A percentile compares a stretch with the other conserved stretches of the same genome.
These are phyloP conservation scores for Chaetoceros muelleri DNA, from an alignment of 108 stramenopile genomes.

Conservation along the genomic window DNA sequence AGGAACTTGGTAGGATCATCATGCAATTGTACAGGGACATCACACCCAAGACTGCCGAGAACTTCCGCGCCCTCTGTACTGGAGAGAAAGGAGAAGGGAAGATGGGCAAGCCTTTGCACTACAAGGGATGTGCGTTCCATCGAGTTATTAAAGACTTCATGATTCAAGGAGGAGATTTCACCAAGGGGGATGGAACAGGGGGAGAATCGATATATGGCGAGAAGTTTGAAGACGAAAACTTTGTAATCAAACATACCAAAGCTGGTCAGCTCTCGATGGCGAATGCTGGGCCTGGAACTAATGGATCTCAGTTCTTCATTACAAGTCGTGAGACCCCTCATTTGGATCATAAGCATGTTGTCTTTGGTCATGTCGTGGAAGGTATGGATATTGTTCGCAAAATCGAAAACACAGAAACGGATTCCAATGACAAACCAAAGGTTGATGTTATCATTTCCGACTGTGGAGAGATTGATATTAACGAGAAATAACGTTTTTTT, in stretches of 20 bases:
- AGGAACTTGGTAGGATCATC: conserved; percentile 63
- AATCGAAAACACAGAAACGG: conserved; percentile 65
- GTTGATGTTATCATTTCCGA: conserved; percentile 83
- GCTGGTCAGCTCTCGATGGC: conserved; percentile 74
- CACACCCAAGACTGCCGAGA: conserved; percentile 94
- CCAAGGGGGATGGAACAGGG: conserved; percentile 88
- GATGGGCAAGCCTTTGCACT: conserved; percentile 76
- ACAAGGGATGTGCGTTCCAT: conserved; percentile 88
- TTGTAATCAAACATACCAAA: conserved; percentile 76
- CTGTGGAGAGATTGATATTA: conserved; percentile 84
- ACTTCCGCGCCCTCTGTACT: conserved; percentile 92
- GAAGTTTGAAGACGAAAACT: conserved; percentile 87
- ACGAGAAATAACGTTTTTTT: no score
- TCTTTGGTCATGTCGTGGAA: conserved; percentile 96
- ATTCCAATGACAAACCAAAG: conserved; percentile 62
- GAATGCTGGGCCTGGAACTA: conserved; percentile 82
- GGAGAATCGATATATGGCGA: conserved; percentile 87
- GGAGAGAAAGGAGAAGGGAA: conserved; percentile 81
- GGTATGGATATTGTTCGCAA: conserved; percentile 91
- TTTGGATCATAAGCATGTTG: conserved; percentile 97
- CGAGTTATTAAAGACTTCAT: conserved; percentile 92
- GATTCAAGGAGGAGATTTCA: conserved; percentile 95
- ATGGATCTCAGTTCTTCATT: conserved; percentile 94
- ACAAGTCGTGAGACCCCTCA: conserved; percentile 78
- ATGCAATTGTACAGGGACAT: conserved; percentile 89